Evolutionary conservation across 371 early-diverging fungal genomes (phyloP).

Genomic region (Dichotomocladium elegans): DNA sequence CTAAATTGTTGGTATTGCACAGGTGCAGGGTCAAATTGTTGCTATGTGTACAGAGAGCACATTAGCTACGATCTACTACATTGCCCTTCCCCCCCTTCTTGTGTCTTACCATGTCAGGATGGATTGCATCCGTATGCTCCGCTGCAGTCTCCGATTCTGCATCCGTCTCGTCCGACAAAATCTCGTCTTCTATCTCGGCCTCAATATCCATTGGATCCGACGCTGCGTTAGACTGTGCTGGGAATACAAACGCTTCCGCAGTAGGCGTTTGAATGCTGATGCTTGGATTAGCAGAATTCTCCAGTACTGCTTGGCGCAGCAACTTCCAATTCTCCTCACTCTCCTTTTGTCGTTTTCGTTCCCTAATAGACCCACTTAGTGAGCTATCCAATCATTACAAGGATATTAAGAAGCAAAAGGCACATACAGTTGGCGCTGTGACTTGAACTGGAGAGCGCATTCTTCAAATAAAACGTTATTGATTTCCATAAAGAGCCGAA

Average conservation of each 20-base stretch:
- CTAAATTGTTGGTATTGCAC: slow-evolving; percentile 72
- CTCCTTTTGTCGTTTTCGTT: slow-evolving; percentile 79
- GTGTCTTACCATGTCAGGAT: slow-evolving; percentile 40
- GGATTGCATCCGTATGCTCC: slow-evolving; percentile 31
- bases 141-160: slow-evolving; percentile 16
- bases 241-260: slow-evolving; percentile 3
- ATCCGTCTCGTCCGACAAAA: slow-evolving; percentile 19
- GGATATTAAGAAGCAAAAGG: not conserved
- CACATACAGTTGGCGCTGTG: slow-evolving; percentile 74
- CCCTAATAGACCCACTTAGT: slow-evolving; percentile 39
- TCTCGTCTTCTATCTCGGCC: slow-evolving; percentile 29
- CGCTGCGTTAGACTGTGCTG: not conserved
- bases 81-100: not conserved
- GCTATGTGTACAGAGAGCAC: slow-evolving; percentile 23
- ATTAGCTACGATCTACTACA: not conserved
- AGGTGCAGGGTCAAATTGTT: slow-evolving; percentile 69
- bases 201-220: slow-evolving; percentile 16
- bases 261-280: too few species aligned
- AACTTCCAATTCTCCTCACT: slow-evolving; percentile 83
- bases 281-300: slow-evolving; percentile 1
- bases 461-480: slow-evolving; percentile 91
- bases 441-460: slow-evolving; percentile 82
- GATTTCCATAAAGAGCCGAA: slow-evolving; percentile 93
- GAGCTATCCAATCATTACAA: not conserved
- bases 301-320: slow-evolving; percentile 52